Conservation (phyloP, 2,329 filamentous ascomycete genomes). For the Xylaria hypoxylon region DNA sequence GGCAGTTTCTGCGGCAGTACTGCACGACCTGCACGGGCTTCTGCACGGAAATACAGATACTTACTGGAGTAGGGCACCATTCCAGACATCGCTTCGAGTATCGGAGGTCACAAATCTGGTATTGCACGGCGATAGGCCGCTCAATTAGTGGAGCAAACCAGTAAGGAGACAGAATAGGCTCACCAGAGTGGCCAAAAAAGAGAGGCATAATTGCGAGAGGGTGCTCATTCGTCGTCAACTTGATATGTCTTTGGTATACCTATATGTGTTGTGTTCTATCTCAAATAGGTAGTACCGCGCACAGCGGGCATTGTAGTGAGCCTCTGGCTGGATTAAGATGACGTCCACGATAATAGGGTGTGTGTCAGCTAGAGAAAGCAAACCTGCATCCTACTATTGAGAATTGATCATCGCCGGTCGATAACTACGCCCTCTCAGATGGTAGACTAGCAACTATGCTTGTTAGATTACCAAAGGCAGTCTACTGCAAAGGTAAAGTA, state of each 20-base stretch:
- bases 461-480: background rate
- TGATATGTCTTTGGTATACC: constrained; percentile 10
- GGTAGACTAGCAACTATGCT: background rate
- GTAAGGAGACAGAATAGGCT: constrained; percentile 3
- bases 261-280: background rate
- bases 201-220: background rate
- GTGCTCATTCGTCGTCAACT: constrained; percentile 11
- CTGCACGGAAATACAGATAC: constrained; percentile 2
- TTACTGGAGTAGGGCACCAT: constrained; percentile 9
- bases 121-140: background rate
- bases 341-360: background rate
- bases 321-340: background rate
- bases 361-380: constrained; percentile 10
- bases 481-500: no score
- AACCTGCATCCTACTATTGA: constrained; percentile 23
- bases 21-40: background rate
- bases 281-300: constrained; percentile 9
- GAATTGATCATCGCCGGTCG: constrained; percentile 3
- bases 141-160: constrained; percentile 9
- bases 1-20: background rate
- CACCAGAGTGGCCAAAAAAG: background rate
- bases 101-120: background rate
- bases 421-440: constrained; percentile 1
- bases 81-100: constrained; percentile 19
- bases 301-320: background rate